phyloP scores from a whole-genome alignment of 2,329 filamentous ascomycete genomes.

The Verticillium longisporum region DNA sequence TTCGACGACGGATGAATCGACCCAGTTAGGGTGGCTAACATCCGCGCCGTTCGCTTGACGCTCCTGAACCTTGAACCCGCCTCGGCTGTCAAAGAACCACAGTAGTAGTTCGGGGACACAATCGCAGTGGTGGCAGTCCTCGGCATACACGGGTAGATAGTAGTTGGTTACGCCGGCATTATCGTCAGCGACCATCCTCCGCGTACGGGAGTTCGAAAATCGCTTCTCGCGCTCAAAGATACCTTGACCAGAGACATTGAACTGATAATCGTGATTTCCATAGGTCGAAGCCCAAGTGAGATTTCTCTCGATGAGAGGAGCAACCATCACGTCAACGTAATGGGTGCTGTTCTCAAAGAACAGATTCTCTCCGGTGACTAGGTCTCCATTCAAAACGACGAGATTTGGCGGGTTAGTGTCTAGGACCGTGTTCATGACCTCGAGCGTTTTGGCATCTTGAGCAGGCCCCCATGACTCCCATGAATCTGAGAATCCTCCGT shows the following conservation, averaged over 20 bases:
- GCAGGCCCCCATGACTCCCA: conserved; percentile 28
- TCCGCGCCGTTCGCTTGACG: conserved; percentile 13
- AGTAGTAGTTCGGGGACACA: conserved; percentile 41
- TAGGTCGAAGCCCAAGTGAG: conserved; percentile 51
- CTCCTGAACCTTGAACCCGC: conserved; percentile 44
- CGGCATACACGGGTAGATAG: conserved; percentile 34
- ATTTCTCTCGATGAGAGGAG: conserved; percentile 35
- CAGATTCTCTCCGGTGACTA: conserved; percentile 47
- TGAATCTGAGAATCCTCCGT: conserved; percentile 1
- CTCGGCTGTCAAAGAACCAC: conserved; percentile 66
- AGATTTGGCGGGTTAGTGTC: conserved; percentile 25
- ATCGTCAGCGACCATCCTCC: conserved; percentile 27
- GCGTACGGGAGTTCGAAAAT: conserved; percentile 29
- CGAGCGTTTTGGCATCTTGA: conserved; percentile 26
- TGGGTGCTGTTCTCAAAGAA: conserved; percentile 32
- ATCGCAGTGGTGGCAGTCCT: conserved; percentile 19
- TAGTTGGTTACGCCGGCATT: conserved; percentile 38
- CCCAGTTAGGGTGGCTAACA: conserved; percentile 31
- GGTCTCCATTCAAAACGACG: conserved; percentile 50
- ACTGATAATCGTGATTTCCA: conserved; percentile 53
- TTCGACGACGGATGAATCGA: conserved; percentile 31
- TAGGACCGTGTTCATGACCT: conserved; percentile 26
- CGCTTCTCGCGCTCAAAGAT: conserved; percentile 31
- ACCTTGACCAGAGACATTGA: conserved; percentile 42
- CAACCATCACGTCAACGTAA: conserved; percentile 42